Conservation (phyloP, 2,329 filamentous ascomycete species). For the Aspergillus persii region DNA sequence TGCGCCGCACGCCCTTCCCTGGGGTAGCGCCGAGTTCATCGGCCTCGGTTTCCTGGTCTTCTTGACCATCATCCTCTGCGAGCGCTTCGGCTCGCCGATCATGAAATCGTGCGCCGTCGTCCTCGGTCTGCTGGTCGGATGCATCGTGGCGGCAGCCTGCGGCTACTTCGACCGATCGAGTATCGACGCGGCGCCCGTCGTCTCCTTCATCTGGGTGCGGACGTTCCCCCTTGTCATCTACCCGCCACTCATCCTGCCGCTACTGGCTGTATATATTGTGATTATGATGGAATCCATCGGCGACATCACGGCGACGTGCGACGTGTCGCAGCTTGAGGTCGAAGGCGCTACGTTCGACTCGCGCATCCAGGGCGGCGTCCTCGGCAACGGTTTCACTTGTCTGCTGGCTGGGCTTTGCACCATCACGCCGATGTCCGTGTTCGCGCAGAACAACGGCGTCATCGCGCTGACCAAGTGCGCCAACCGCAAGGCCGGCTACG, state of each 20-base stretch:
- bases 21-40: constrained; percentile 64
- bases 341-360: constrained; percentile 64
- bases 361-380: constrained; percentile 67
- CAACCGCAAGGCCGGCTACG: constrained; percentile 66
- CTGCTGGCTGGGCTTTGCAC: constrained; percentile 63
- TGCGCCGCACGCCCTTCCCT: constrained; percentile 60
- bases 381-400: constrained; percentile 66
- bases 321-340: constrained; percentile 63
- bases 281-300: constrained; percentile 67
- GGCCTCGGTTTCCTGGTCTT: constrained; percentile 68
- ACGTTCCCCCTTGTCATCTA: constrained; percentile 67
- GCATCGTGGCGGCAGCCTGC: constrained; percentile 64
- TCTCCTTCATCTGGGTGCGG: constrained; percentile 68
- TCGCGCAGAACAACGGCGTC: constrained; percentile 69
- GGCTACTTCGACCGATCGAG: constrained; percentile 62
- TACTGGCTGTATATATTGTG: constrained; percentile 59
- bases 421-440: constrained; percentile 66
- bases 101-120: constrained; percentile 69
- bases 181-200: constrained; percentile 61
- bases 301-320: constrained; percentile 67
- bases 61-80: constrained; percentile 64
- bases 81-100: constrained; percentile 67
- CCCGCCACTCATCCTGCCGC: constrained; percentile 63
- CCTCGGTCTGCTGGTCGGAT: constrained; percentile 63
- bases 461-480: constrained; percentile 67